Evolutionary conservation across 2,329 filamentous ascomycete species (phyloP).

Genomic region (Fonsecaea erecta): DNA sequence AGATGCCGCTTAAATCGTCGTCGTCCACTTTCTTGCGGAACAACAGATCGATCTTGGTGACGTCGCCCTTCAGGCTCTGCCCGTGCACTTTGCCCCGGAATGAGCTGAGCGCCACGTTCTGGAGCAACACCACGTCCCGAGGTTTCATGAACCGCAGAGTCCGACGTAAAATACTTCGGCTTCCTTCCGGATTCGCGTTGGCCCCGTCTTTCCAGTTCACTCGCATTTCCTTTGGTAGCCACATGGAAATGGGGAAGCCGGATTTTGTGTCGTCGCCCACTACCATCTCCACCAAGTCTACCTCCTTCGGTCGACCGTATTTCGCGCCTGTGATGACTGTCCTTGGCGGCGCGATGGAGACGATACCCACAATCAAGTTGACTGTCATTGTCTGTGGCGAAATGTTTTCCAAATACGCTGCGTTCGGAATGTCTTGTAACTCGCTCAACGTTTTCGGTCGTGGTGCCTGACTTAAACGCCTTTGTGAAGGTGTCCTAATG

Average conservation of each 20-base stretch:
- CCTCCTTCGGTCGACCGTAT: conserved; percentile 50
- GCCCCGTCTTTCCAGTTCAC: conserved; percentile 37
- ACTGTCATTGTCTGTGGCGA: conserved; percentile 80
- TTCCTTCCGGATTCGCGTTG: conserved; percentile 39
- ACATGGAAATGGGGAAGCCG: conserved; percentile 82
- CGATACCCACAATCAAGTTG: conserved; percentile 78
- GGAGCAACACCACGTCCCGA: conserved; percentile 78
- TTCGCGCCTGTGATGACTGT: conserved; percentile 67
- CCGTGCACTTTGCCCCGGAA: conserved; percentile 82
- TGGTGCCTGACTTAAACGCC: conserved; percentile 32
- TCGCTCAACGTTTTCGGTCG: conserved; percentile 57
- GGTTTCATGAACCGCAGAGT: conserved; percentile 59
- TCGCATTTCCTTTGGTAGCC: conserved; percentile 59
- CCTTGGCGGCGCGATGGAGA: conserved; percentile 71
- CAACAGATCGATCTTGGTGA: conserved; percentile 72
- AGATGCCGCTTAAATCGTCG: conserved; percentile 61
- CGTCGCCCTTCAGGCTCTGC: conserved; percentile 73
- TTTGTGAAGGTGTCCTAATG: conserved; percentile 35
- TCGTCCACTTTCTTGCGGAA: conserved; percentile 60
- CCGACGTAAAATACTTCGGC: conserved; percentile 43
- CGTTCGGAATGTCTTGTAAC: conserved; percentile 71
- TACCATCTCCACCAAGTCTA: conserved; percentile 74
- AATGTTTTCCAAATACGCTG: conserved; percentile 67
- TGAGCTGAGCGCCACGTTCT: conserved; percentile 76
- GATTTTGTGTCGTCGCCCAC: conserved; percentile 84